Percentiles rank a stretch among this genome's conserved stretches.
phyloP scores from a whole-genome alignment of 495 filamentous ascomycete genomes.

The Barbatosphaeria neglecta region DNA sequence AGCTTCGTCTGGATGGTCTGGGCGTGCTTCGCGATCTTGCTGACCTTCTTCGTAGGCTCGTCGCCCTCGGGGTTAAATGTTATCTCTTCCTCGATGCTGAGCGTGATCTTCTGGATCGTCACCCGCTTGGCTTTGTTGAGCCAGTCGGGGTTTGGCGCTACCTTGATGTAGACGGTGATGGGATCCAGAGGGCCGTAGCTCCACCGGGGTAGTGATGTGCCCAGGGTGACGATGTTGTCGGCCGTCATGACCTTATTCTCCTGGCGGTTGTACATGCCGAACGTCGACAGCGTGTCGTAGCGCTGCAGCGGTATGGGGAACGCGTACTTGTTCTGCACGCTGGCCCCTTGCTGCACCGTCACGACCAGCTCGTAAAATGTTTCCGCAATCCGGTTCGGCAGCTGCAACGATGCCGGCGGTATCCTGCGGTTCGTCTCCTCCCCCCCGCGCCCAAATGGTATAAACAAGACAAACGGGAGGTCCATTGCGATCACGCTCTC shows the following conservation, averaged over 20 bases:
- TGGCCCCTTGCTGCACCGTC: conserved; percentile 79
- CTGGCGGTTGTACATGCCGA: conserved; percentile 98
- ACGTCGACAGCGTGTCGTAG: conserved; percentile 94
- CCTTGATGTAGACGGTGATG: conserved; percentile 86
- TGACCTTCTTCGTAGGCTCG: conserved; percentile 83
- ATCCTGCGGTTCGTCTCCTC: conserved; percentile 81
- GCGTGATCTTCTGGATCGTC: conserved; percentile 86
- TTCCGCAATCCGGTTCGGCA: conserved; percentile 84
- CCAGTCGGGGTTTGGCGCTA: conserved; percentile 87
- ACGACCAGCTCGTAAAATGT: conserved; percentile 96
- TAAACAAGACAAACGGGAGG: conserved; percentile 91
- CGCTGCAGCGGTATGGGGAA: conserved; percentile 85
- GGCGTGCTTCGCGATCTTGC: conserved; percentile 71
- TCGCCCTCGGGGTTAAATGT: conserved; percentile 98
- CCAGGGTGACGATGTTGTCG: conserved; percentile 85
- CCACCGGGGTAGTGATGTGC: conserved; percentile 86
- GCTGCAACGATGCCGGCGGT: conserved; percentile 82
- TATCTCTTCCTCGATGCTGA: conserved; percentile 93
- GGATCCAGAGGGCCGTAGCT: conserved; percentile 94
- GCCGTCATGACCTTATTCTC: conserved; percentile 74
- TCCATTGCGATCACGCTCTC: conserved; percentile 95
- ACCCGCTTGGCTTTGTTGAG: conserved; percentile 80
- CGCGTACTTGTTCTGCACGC: conserved; percentile 75
- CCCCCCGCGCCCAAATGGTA: conserved; percentile 82
- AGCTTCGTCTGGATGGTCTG: conserved; percentile 71